These are phyloP conservation scores for Cyberlindnera euphorbiiphila DNA, from an alignment of 805 yeast species.

Conservation along the genomic window DNA sequence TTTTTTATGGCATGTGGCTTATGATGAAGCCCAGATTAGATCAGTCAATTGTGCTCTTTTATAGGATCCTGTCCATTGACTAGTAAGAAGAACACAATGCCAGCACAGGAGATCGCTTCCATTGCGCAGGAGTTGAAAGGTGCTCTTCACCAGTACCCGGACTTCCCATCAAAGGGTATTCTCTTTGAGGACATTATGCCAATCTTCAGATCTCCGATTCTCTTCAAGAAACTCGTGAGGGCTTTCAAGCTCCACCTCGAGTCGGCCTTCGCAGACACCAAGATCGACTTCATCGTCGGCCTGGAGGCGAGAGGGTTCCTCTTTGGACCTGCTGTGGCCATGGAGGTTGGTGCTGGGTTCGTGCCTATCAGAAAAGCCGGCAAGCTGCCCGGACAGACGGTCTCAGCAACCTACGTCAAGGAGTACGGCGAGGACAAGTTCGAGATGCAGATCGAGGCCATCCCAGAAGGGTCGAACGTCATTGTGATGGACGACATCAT, in stretches of 20 bases:
- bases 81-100: slow-evolving; percentile 7
- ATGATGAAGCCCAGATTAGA: too few species aligned
- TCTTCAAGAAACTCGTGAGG: slow-evolving; percentile 75
- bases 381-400: slow-evolving; percentile 85
- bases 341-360: slow-evolving; percentile 84
- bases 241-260: slow-evolving; percentile 78
- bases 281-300: slow-evolving; percentile 88
- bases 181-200: slow-evolving; percentile 96
- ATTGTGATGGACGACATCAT: slow-evolving; percentile 92
- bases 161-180: slow-evolving; percentile 91
- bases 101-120: slow-evolving; percentile 20
- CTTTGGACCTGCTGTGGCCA: slow-evolving; percentile 93
- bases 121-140: slow-evolving; percentile 45
- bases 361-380: slow-evolving; percentile 96
- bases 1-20: too few species aligned
- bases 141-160: slow-evolving; percentile 75
- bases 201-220: slow-evolving; percentile 75
- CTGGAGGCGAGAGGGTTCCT: slow-evolving; percentile 95
- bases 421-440: slow-evolving; percentile 92
- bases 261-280: slow-evolving; percentile 45
- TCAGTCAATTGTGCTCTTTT: too few species aligned
- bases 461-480: slow-evolving; percentile 77
- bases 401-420: slow-evolving; percentile 70
- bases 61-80: too few species aligned
- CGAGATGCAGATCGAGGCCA: slow-evolving; percentile 81